Evolutionary conservation across 768 basidiomycete genomes (phyloP).

Genomic region (Boletus rex-veris): DNA sequence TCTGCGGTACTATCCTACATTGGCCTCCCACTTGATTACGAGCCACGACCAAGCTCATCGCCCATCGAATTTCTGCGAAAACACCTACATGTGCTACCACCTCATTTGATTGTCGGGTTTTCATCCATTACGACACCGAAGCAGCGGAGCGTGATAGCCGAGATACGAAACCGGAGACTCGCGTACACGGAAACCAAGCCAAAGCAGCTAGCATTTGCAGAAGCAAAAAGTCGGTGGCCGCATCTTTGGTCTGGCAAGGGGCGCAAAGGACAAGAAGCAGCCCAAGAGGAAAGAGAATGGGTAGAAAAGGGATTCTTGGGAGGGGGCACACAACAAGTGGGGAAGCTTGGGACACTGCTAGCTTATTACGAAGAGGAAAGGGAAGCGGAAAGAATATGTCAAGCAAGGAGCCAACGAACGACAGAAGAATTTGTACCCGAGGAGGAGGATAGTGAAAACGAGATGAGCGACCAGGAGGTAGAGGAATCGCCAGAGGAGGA

Average conservation of each 20-base stretch:
- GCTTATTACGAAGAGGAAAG: conserved; percentile 78
- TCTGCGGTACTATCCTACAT: conserved; percentile 45
- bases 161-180: conserved; percentile 71
- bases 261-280: conserved; percentile 48
- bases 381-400: conserved; percentile 57
- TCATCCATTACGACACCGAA: conserved; percentile 50
- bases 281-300: conserved; percentile 68
- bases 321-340: conserved; percentile 51
- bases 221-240: conserved; percentile 61
- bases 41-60: conserved; percentile 53
- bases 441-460: conserved; percentile 59
- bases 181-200: conserved; percentile 57
- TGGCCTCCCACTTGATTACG: conserved; percentile 54
- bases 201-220: conserved; percentile 48
- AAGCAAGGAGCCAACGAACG: conserved; percentile 39
- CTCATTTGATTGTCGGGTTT: conserved; percentile 50
- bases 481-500: conserved; percentile 50
- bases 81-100: conserved; percentile 64
- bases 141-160: conserved; percentile 58
- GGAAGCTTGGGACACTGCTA: conserved; percentile 64
- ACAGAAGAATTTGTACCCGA: conserved; percentile 49
- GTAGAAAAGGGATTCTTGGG: conserved; percentile 62
- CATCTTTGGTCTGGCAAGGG: conserved; percentile 61
- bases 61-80: conserved; percentile 62
- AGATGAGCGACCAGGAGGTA: conserved; percentile 33